Evolutionary conservation across 345 rosid genomes (phyloP), one percentile per base, ranked within the genome.

Genomic region (Eucalyptus rudis): DNA sequence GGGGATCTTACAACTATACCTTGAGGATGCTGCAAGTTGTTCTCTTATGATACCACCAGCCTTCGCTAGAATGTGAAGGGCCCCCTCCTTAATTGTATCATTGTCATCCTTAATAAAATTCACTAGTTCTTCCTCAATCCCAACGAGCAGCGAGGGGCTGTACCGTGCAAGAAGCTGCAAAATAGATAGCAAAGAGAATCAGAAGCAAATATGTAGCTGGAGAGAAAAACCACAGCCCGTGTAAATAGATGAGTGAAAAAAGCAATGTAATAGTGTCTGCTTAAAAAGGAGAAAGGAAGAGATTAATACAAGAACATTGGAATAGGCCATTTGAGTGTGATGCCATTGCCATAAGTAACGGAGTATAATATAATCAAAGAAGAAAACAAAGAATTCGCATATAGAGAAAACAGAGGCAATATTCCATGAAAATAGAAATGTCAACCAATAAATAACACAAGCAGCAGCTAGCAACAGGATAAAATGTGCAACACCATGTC

Each of bases 1-100:
- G 49, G 87, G 6, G 13, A 86, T 33, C 45, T 54, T 51, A 36
- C 49, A 54, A 54, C 88, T 66, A 88, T 91, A 96, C 99, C 99
- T 98, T 27, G 97, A 92, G 90, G 96, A 91, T 89, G 89, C 93
- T 13, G 97, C 94, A 89, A 98, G 97, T 92, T 97, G 98, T 92
- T 98, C 99, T 88, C 99, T 95, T 86, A 98, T 94, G 33, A 96
- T 95, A 89, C 98, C 98, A 91, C 99, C 99, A 90, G 99, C 99
- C 92, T 94, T 98, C 7, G 99, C 98, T 93, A 98, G 95, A 91
- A 97, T 93, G 92, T 98, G 96, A 91, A 98, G 93, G 87, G 94
- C 94, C 89, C 99, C 99, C 93, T 96, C 99, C 90, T 94, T 98
- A 86, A 96, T 92, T 88, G 93, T 92, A 91, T 96, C 99, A 92